Evolutionary conservation across 2,329 filamentous ascomycete genomes (phyloP), one percentile per base, ranked within the genome.

Genomic region (Aspergillus sp.): DNA sequence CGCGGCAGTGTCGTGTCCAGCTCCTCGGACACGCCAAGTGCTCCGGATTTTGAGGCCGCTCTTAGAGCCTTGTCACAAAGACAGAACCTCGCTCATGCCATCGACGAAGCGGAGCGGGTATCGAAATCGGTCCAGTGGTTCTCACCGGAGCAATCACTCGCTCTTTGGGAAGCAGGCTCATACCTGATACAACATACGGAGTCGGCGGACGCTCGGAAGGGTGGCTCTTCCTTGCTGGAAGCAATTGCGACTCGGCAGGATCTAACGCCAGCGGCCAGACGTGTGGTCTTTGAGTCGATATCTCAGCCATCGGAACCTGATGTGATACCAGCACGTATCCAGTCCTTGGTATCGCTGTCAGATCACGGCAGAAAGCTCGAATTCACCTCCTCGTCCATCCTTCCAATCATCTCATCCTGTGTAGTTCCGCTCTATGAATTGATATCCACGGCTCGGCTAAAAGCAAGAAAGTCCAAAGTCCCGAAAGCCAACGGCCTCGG

Each of bases 331-430:
- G 59, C 68, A 11, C 69, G 69, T 3, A 65, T 74, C 13, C 69
- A 72, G 44, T 65, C 73, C 1, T 64, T 75, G 50, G 69, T 74
- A 30, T 61, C 64, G 5, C 59, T 75, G 36, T 72, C 72, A n/a
- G 72, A 75, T 46, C 71, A 75, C 62, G 72, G 72, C 43, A 67
- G 72, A 43, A 74, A 73, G 51, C 52, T 74, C 40, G 73, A 75
- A 30, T 74, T 73, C 56, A 63, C 70, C 24, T 61, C 64, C 30
- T 65, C 65, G 4, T 73, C 72, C 5, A 63, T 74, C 33, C 58
- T 75, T 13, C 70, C 67, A 8, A 65, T 72, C n/a, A 64, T 74
- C 30, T 70, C 70, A 6, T 66, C 67, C 9, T 74, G 70, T 59
- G 63, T 74, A 19, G 59, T 70, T 13, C 71, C 72, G 5, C 61